Evolutionary conservation across 176 grass and related monocot species (phyloP).

Genomic region (Pontederia paniculata): DNA sequence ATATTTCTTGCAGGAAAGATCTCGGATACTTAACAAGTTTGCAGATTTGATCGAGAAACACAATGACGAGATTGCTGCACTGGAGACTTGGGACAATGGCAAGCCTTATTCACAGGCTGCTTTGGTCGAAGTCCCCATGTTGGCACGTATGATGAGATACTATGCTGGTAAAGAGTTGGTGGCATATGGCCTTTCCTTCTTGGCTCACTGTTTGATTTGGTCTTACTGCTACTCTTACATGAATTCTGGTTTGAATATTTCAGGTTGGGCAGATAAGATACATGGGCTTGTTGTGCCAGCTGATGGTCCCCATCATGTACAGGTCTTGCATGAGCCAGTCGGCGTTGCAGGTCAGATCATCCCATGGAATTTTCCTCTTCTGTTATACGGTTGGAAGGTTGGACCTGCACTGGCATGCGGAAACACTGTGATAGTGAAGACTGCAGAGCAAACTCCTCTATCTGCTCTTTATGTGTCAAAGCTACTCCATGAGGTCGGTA

Average conservation of each 20-base stretch:
- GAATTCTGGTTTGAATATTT: background rate
- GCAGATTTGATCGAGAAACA: constrained; percentile 79
- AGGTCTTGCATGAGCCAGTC: constrained; percentile 83
- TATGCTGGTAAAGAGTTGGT: constrained; percentile 43
- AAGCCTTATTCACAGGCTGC: constrained; percentile 72
- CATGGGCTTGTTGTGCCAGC: constrained; percentile 75
- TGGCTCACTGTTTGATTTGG: background rate
- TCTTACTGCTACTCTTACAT: background rate
- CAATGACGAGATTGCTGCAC: constrained; percentile 63
- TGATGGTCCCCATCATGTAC: constrained; percentile 59
- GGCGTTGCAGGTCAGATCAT: constrained; percentile 82
- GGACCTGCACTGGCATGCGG: constrained; percentile 82
- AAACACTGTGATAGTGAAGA: constrained; percentile 79
- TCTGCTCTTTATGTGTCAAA: constrained; percentile 55
- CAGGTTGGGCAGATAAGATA: constrained; percentile 86
- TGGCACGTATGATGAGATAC: constrained; percentile 61
- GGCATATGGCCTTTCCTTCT: background rate
- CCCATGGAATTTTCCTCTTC: constrained; percentile 88
- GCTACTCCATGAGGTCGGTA: constrained; percentile 69
- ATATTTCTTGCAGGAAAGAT: constrained; percentile 54
- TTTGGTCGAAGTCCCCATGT: constrained; percentile 48
- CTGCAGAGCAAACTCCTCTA: constrained; percentile 80
- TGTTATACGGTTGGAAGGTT: constrained; percentile 92
- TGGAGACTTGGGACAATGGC: constrained; percentile 94
- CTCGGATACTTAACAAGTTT: constrained; percentile 48